phyloP scores from a whole-genome alignment of 495 filamentous ascomycete species.

The Penicillium cataractarum region DNA sequence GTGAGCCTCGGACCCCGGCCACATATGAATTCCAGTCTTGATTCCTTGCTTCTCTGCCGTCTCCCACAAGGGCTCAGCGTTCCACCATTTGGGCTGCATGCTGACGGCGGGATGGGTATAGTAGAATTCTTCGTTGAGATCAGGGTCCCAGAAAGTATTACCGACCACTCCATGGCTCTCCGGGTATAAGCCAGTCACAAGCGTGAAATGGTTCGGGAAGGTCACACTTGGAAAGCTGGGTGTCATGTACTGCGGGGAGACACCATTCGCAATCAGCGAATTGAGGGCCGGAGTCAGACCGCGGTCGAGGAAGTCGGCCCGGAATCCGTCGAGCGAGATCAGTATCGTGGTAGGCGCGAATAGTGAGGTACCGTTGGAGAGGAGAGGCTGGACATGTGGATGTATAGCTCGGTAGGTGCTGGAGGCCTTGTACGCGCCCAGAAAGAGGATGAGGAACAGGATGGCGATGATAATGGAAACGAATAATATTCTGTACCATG shows the following conservation, averaged over 20 bases:
- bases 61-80: conserved; percentile 89
- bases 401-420: conserved; percentile 35
- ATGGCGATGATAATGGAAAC: conserved; percentile 44
- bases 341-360: conserved; percentile 92
- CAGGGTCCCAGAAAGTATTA: conserved; percentile 91
- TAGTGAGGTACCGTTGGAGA: conserved; percentile 71
- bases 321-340: conserved; percentile 94
- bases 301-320: conserved; percentile 89
- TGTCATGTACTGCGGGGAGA: conserved; percentile 88
- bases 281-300: conserved; percentile 82
- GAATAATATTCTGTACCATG: conserved; percentile 38
- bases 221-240: conserved; percentile 96
- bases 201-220: conserved; percentile 96
- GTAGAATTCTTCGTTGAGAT: conserved; percentile 75
- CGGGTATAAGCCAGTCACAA: conserved; percentile 90
- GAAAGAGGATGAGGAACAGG: conserved; percentile 56
- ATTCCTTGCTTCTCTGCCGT: conserved; percentile 82
- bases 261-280: conserved; percentile 75
- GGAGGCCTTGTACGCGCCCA: conserved; percentile 59
- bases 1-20: conserved; percentile 92
- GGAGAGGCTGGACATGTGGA: conserved; percentile 22
- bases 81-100: conserved; percentile 89
- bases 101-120: conserved; percentile 76
- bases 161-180: conserved; percentile 93
- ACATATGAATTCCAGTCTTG: conserved; percentile 90